These are phyloP conservation scores for Hylodesmum podocarpum DNA, from an alignment of 306 rosid genomes.

Conservation along the genomic window DNA sequence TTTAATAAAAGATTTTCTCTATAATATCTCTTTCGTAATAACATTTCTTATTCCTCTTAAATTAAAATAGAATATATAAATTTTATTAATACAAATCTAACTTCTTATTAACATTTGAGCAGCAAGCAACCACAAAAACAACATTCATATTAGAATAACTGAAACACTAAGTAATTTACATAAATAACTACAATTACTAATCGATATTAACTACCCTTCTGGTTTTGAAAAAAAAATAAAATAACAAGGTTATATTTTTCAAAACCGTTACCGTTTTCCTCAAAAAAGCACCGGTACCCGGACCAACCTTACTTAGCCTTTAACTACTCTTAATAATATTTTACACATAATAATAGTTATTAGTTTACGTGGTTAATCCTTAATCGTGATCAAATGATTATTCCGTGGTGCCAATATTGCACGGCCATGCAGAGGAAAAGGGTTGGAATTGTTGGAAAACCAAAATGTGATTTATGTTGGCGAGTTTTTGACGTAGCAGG, in stretches of 20 bases:
- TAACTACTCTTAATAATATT: slow-evolving; percentile 39
- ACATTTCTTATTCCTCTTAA: background rate
- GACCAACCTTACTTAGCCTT: slow-evolving; percentile 31
- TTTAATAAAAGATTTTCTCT: too few species aligned
- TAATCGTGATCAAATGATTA: slow-evolving; percentile 38
- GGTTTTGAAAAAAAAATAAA: slow-evolving; percentile 31
- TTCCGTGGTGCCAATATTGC: slow-evolving; percentile 46
- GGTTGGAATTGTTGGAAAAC: slow-evolving; percentile 55
- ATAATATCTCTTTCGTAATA: background rate
- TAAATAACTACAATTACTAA: background rate
- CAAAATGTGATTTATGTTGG: slow-evolving; percentile 51
- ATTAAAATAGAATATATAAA: background rate
- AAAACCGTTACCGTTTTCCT: slow-evolving; percentile 40
- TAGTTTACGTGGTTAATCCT: slow-evolving; percentile 40
- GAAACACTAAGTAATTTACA: slow-evolving; percentile 41
- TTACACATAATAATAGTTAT: slow-evolving; percentile 23
- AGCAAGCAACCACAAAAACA: background rate
- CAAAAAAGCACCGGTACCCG: slow-evolving; percentile 34
- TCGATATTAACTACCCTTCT: slow-evolving; percentile 13
- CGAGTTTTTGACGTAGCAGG: slow-evolving; percentile 53
- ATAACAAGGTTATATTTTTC: slow-evolving; percentile 29
- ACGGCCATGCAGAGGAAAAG: slow-evolving; percentile 58
- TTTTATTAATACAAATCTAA: background rate
- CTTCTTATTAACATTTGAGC: background rate
- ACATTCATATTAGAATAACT: slow-evolving; percentile 16